Base-by-base conservation (phyloP, 2,329 filamentous ascomycete species). In the Aspergillus ruber region DNA sequence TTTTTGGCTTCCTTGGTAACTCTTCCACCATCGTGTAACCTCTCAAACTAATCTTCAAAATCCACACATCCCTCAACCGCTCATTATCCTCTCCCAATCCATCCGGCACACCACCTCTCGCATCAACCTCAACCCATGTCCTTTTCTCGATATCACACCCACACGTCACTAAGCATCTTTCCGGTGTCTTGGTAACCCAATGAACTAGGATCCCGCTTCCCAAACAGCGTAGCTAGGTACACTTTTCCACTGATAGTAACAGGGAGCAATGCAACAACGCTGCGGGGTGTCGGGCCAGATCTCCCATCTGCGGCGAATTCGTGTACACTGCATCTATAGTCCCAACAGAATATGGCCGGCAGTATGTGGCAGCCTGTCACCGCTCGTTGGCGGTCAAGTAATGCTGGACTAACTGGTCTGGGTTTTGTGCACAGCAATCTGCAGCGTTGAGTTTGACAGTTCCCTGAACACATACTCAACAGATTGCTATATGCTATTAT, bases 161-260 rank as follows among this genome's bases (percentile, higher is more conserved):
- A 81, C 1, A 72, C 67, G 58, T 81, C 76, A 2, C 57, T 56
- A 40, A 79, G 50, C 77, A 81, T 80, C 61, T 79, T 80, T 0
- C 78, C 77, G 0, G 77, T 77, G 1, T 77, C 78, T 42, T 72
- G 71, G 56, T 81, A 77, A 0, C 77, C 78, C 7, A 78, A 57
- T 1, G 67, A 68, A 48, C 74, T 78, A 0, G 77, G 78, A 57
- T 80, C 76, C 2, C 65, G 67, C 56, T 81, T 77, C 3, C 78
- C 77, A 53, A 81, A 80, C 45, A 78, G 36, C 0, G 76, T 80
- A 2, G 80, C 56, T 10, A 80, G 57, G 39, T 58, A 68, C 4
- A 61, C 39, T 33, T 65, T 68, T 0, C 63, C 66, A 0, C 4
- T 47, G 0, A 76, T 48, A 9, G 49, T 50, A 2, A 79, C 44